Base-by-base conservation (phyloP, 352 stramenopile species). In the Globisporangium cylindrosporum region DNA sequence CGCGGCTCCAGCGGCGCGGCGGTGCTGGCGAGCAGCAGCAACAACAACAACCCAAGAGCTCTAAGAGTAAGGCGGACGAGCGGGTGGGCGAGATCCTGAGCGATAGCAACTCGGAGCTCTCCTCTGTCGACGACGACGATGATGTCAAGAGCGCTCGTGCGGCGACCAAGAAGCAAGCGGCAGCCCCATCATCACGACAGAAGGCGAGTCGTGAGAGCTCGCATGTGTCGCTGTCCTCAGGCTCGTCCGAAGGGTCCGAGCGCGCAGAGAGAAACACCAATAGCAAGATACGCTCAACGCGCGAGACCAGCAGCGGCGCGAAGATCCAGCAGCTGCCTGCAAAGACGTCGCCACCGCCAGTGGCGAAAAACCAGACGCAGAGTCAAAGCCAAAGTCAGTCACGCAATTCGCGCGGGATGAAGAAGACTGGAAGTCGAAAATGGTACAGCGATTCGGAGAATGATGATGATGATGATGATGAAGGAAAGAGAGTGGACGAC, bases 371-470 rank as follows among this genome's bases (percentile, higher is more conserved):
- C 34, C 36, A 54, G 51, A 49, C 36, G 14, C 59, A 38, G 10
- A 54, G n/a, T 22, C 48, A 67, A 25, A 55, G 15, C 12, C 51
- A 38, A 25, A 55, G 9, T 15, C 53, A 41, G 20, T 24, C 58
- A 43, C 73, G 73, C 20, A 66, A 38, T 32, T 32, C 66, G 32
- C 66, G 62, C 4, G 70, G 58, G 4, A 73, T 57, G 15, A 84
- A 76, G 70, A 76, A 67, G 56, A 66, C 53, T 6, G 56, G 62
- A 2, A 74, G 69, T 0, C 70, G 68, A 48, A 88, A 86, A 56
- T 86, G 78, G 80, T 88, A 83, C 73, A 86, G 71, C 25, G 79
- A 82, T 51, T 80, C 78, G 51, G 80, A 86, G 3, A 79, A 82
- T 51, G 73, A 81, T 2, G 72, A 80, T 0, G 70, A 74, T 1